A percentile compares a stretch with the other conserved stretches of the same genome.
These are phyloP conservation scores for Tolypocladium amazonense DNA, from an alignment of 2,329 filamentous ascomycete genomes.

Conservation along the genomic window DNA sequence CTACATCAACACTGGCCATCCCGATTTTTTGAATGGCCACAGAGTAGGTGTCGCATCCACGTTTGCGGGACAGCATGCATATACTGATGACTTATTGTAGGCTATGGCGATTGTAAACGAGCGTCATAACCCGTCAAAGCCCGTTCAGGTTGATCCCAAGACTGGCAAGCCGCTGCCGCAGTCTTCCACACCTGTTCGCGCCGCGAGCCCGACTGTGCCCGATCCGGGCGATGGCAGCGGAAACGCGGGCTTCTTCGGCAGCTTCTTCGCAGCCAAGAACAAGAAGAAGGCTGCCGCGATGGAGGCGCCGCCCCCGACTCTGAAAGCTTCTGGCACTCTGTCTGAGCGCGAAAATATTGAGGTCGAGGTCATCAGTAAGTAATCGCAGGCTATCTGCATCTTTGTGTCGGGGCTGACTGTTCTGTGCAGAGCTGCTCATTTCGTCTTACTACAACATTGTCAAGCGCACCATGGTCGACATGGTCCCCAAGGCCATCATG, in stretches of 20 bases:
- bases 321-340: slow-evolving; percentile 89
- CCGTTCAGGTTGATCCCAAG: slow-evolving; percentile 94
- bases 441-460: slow-evolving; percentile 98
- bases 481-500: slow-evolving; percentile 99
- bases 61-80: slow-evolving; percentile 2
- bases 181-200: slow-evolving; percentile 55
- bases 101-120: slow-evolving; percentile 99
- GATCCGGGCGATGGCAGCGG: slow-evolving; percentile 31
- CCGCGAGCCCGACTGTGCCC: slow-evolving; percentile 61
- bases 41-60: slow-evolving; percentile 41
- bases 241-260: slow-evolving; percentile 87
- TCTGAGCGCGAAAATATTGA: slow-evolving; percentile 92
- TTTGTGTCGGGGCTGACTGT: slow-evolving; percentile 5
- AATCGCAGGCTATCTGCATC: neutral
- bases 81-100: slow-evolving; percentile 20
- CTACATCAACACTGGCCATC: slow-evolving; percentile 98
- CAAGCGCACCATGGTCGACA: slow-evolving; percentile 96
- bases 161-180: slow-evolving; percentile 85
- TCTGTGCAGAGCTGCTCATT: slow-evolving; percentile 70
- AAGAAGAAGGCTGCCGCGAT: slow-evolving; percentile 99
- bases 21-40: slow-evolving; percentile 94
- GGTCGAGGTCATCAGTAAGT: slow-evolving; percentile 94
- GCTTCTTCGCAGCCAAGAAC: slow-evolving; percentile 98
- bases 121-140: slow-evolving; percentile 69
- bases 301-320: slow-evolving; percentile 83